Evolutionary conservation across 169 alveolate genomes (phyloP).

Genomic region (Plasmodium adleri): DNA sequence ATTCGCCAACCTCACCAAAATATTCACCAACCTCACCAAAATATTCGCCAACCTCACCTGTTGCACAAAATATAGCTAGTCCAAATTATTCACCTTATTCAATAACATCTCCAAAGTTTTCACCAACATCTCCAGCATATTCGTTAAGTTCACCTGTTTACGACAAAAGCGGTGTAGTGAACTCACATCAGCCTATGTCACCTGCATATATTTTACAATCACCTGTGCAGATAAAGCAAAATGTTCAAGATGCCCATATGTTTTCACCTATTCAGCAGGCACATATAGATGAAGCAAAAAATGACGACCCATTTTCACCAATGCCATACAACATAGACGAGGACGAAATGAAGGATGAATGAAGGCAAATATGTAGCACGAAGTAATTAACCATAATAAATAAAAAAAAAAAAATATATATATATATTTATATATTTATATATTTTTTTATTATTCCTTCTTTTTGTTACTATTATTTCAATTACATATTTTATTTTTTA

Average conservation of each 20-base stretch:
- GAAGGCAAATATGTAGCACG: neutral
- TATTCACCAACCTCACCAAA: constrained; percentile 92
- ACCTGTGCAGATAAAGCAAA: constrained; percentile 60
- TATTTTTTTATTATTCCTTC: too few relatives aligned
- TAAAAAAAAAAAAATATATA: too few relatives aligned
- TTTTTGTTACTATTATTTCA: too few relatives aligned
- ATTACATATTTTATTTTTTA: too few relatives aligned
- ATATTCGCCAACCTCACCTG: constrained; percentile 92
- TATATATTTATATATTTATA: neutral
- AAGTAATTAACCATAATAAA: neutral
- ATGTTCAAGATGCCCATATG: constrained; percentile 27
- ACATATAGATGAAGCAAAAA: constrained; percentile 33
- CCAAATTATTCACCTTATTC: constrained; percentile 84
- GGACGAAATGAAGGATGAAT: constrained; percentile 56
- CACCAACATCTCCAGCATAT: constrained; percentile 91
- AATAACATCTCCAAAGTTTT: constrained; percentile 90
- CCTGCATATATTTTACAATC: constrained; percentile 72
- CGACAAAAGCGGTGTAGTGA: constrained; percentile 15
- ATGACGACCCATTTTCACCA: constrained; percentile 75
- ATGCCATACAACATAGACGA: constrained; percentile 72
- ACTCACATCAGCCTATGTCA: constrained; percentile 43
- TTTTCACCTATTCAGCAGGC: constrained; percentile 71
- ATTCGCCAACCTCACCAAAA: constrained; percentile 83
- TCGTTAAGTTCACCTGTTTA: constrained; percentile 89
- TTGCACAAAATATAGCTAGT: constrained; percentile 62